Conservation (phyloP, 2,329 filamentous ascomycete genomes). For the Xylaria sp. region DNA sequence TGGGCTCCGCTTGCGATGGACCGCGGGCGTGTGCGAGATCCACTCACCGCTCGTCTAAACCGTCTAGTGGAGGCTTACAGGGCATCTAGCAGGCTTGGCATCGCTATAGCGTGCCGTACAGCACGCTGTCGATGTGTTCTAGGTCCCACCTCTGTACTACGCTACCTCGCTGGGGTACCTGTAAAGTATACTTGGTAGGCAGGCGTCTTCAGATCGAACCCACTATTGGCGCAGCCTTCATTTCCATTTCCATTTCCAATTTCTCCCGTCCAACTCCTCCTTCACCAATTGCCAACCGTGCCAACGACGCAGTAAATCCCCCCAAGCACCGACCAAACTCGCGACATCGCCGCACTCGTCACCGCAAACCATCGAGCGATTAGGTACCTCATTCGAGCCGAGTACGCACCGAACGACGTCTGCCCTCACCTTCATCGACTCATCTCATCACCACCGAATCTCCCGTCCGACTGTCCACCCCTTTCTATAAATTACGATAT, state of each 20-base stretch:
- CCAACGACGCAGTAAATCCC: background rate
- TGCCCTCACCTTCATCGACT: background rate
- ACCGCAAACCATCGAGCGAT: background rate
- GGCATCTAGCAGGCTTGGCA: no score
- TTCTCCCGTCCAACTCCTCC: background rate
- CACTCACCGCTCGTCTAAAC: background rate
- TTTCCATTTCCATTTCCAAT: slow-evolving; percentile 24
- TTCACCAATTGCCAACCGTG: slow-evolving; percentile 5
- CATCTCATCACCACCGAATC: background rate
- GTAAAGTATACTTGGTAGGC: slow-evolving; percentile 8
- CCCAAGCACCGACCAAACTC: background rate
- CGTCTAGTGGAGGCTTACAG: no score
- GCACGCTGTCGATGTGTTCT: background rate
- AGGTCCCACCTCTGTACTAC: no score
- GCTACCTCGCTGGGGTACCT: no score
- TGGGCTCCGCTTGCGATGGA: background rate
- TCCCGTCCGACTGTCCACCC: background rate
- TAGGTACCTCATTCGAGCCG: background rate
- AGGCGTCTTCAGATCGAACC: slow-evolving; percentile 8
- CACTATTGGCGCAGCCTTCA: slow-evolving; percentile 22
- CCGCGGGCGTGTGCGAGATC: background rate
- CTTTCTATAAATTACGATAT: background rate
- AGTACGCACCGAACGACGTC: background rate
- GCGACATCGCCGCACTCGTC: background rate
- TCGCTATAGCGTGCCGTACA: no score